Conservation (phyloP, 371 early-diverging fungal genomes). For the Syncephalastrum monosporum region DNA sequence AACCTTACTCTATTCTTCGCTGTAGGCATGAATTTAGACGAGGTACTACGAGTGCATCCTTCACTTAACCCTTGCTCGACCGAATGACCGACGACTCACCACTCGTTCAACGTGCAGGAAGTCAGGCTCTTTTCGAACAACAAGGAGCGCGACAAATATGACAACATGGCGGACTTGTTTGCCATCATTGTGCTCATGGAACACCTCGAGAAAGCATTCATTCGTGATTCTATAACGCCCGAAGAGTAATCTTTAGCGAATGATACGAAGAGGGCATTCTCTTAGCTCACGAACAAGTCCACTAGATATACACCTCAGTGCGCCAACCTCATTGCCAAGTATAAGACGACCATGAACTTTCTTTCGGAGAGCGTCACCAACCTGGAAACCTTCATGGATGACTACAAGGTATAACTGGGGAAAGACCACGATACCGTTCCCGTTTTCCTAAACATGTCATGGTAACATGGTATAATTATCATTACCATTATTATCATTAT, state of each 20-base stretch:
- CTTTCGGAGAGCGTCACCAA: constrained; percentile 65
- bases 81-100: background rate
- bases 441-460: too few species aligned
- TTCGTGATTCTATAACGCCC: constrained; percentile 82
- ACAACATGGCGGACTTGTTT: constrained; percentile 91
- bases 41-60: constrained; percentile 21
- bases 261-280: background rate
- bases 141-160: constrained; percentile 87
- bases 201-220: constrained; percentile 91
- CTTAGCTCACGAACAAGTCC: background rate
- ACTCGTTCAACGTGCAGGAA: constrained; percentile 35
- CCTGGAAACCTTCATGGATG: constrained; percentile 78
- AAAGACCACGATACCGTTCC: background rate
- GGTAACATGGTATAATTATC: too few species aligned
- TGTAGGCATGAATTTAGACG: constrained; percentile 42
- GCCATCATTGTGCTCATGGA: constrained; percentile 89
- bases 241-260: constrained; percentile 57
- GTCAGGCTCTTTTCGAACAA: constrained; percentile 74
- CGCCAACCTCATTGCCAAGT: constrained; percentile 88
- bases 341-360: constrained; percentile 86
- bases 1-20: background rate
- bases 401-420: constrained; percentile 64
- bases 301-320: constrained; percentile 88
- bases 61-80: background rate
- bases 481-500: too few species aligned